Conservation (phyloP, 148 eudicot genomes). For the Amaranthus hypochondriacus region DNA sequence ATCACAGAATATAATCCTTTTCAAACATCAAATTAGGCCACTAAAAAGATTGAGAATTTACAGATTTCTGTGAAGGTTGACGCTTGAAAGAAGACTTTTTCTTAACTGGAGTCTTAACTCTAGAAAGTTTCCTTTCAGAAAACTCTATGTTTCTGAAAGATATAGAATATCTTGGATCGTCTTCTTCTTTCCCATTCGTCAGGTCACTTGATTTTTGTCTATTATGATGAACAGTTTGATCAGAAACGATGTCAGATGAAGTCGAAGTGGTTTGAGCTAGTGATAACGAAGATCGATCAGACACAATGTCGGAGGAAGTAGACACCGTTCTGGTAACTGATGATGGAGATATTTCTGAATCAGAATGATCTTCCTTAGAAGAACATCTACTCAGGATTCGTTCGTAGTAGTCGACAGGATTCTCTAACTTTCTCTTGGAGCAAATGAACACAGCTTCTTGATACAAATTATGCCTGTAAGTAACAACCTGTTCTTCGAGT, state of each 20-base stretch:
- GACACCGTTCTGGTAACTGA: conserved; percentile 46
- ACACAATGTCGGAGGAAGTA: conserved; percentile 27
- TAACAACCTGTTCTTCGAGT: conserved; percentile 74
- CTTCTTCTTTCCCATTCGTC: conserved; percentile 31
- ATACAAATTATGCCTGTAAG: conserved; percentile 54
- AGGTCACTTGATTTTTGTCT: conserved; percentile 23
- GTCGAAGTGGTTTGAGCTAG: conserved; percentile 42
- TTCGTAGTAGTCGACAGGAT: conserved; percentile 24
- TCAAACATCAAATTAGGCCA: neutral
- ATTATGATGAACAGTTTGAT: conserved; percentile 24
- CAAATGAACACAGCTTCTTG: conserved; percentile 53
- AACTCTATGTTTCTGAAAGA: conserved; percentile 25
- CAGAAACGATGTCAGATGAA: conserved; percentile 33
- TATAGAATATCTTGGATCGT: conserved; percentile 26
- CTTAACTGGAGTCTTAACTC: conserved; percentile 26
- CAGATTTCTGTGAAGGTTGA: conserved; percentile 32
- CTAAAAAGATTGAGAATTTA: conserved; percentile 20
- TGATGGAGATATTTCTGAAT: conserved; percentile 34
- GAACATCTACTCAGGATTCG: conserved; percentile 20
- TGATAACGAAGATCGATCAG: conserved; percentile 31
- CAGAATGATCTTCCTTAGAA: conserved; percentile 30
- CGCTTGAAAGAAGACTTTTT: conserved; percentile 39
- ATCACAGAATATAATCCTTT: neutral
- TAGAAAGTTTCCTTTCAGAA: conserved; percentile 27
- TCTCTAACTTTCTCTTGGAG: conserved; percentile 41